Base-by-base conservation (phyloP, 306 rosid species). In the Quercus robur region DNA sequence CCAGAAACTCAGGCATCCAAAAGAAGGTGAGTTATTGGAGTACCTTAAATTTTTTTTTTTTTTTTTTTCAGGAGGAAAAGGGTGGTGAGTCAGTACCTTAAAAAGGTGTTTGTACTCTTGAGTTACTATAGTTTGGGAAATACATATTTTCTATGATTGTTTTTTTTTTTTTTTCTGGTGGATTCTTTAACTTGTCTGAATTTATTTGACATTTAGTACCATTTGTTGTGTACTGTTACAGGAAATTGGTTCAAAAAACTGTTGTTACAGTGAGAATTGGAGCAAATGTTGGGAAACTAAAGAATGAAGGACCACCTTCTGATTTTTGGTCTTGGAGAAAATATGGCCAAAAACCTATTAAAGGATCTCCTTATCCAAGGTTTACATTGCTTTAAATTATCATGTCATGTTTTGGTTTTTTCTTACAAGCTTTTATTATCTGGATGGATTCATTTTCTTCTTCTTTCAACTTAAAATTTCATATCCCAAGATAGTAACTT, bases 241-340 rank as follows among this genome's bases (percentile, higher is more conserved):
- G 97, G 90, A 94, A 89, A 81, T 66, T 76, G 85, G 84, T 81
- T 75, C 84, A 94, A 87, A 94, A 89, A 83, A 92, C 85, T 35
- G 97, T 91, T 63, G 97, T 94, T 8, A 75, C 56, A 18, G 97
- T 94, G 82, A 91, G 78, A 77, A 84, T 92, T 31, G 96, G 93
- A 85, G 84, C 82, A 77, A 89, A 89, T 86, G 92, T 82, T 56
- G 90, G 97, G 73, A 94, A 90, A 80, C 59, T 88, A 70, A 92
- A 92, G 91, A 94, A 91, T 74, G 98, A 94, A 91, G 97, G 97
- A 10, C 84, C 89, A 38, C 97, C 97, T 82, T 89, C 93, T 31
- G 98, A 94, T 86, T 85, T 84, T 51, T 92, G 98, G 98, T 94
- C 98, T 74, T 94, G 98, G 98, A 94, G 98, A 81, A 94, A 92